Conservation (phyloP, 106 monocot genomes). For the Cymbidium sinense region DNA sequence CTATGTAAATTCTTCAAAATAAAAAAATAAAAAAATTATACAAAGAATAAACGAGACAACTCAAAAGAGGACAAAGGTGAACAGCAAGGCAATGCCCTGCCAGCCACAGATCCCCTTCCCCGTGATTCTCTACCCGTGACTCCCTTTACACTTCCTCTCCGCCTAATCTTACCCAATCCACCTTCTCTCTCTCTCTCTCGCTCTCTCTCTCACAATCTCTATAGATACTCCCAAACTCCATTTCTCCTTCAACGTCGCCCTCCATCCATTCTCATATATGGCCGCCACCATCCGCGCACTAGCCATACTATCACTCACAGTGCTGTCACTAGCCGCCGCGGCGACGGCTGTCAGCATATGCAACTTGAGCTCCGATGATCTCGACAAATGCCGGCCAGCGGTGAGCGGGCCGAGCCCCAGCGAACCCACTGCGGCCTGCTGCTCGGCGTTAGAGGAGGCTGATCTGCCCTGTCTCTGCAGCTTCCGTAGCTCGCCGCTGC, state of each 20-base stretch:
- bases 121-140: neutral
- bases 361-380: slow-evolving; percentile 18
- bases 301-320: neutral
- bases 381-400: slow-evolving; percentile 29
- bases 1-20: no score
- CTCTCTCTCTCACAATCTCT: neutral
- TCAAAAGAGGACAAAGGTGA: no score
- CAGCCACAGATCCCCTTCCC: neutral
- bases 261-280: neutral
- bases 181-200: neutral
- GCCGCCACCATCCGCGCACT: neutral
- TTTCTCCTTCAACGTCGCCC: neutral
- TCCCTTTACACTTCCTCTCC: neutral
- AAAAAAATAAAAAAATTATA: no score
- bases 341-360: slow-evolving; percentile 9
- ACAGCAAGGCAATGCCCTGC: neutral
- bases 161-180: neutral
- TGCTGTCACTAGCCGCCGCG: neutral
- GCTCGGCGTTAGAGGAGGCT: slow-evolving; percentile 18
- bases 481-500: slow-evolving; percentile 23
- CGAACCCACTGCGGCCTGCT: slow-evolving; percentile 23
- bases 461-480: slow-evolving; percentile 30
- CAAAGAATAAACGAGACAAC: no score
- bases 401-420: slow-evolving; percentile 17
- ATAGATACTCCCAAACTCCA: neutral